Evolutionary conservation across 2,329 filamentous ascomycete genomes (phyloP), one percentile per base, ranked within the genome.

Genomic region (Fusarium azukiicola): DNA sequence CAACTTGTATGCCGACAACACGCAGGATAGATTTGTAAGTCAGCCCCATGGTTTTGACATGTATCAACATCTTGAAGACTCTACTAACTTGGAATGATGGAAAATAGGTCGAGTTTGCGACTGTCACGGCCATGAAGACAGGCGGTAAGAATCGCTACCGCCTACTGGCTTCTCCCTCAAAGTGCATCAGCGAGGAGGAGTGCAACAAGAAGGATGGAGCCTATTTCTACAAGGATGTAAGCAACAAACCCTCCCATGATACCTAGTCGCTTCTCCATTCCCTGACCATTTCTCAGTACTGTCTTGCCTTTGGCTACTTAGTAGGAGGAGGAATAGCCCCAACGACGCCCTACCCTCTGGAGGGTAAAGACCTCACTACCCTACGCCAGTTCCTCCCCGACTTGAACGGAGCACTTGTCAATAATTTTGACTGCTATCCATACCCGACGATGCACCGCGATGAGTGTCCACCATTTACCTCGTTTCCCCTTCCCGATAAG

Each of bases 181-280:
- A 32, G 6, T 64, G 61, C 23, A 64, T 64, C 17, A 46, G 42
- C 17, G 17, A 64, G 40, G 61, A 36, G 9, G 21, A 44, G 23
- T 47, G 61, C 61, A 32, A 32, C 3, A 21, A 44, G 5, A 46
- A 8, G 7, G 61, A 64, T 5, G 61, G 61, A 32, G 42, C 61
- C 61, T 47, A 47, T 64, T 64, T 47, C 27, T 64, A 47, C 23
- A 64, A 64, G 21, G 61, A 64, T 21, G 61, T 64, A 47, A 47
- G 61, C 19, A 27, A 40, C 10, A 42, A 36, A 3, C 42, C 12
- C 11, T 27, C 21, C 0, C 40, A n/a, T 2, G 4, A n/a, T n/a
- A 32, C 23, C 40, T 11, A 23, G 5, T 27, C 11, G 6, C 5
- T 64, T 46, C 42, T 19, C 42, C 13, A 5, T 14, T 64, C 23